Percentiles rank a stretch among this genome's conserved stretches.
phyloP scores from a whole-genome alignment of 495 filamentous ascomycete species.

The Penicillium soppii region DNA sequence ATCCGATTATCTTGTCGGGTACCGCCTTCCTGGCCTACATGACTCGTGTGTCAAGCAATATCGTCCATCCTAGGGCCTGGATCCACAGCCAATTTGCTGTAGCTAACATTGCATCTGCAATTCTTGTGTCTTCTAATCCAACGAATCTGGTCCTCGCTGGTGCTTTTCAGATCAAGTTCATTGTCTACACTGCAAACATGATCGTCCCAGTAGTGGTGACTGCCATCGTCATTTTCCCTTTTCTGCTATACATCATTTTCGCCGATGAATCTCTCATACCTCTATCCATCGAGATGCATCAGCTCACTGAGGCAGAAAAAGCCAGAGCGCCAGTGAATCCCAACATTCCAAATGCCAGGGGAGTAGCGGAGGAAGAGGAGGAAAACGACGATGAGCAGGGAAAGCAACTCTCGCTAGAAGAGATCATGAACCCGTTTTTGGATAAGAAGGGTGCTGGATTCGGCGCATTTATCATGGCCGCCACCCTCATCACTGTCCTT shows the following conservation, averaged over 20 bases:
- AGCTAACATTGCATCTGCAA: constrained; percentile 66
- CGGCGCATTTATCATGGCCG: constrained; percentile 59
- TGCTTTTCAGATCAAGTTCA: constrained; percentile 65
- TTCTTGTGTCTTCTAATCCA: constrained; percentile 69
- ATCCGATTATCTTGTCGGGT: constrained; percentile 67
- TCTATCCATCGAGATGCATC: constrained; percentile 60
- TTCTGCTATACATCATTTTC: constrained; percentile 64
- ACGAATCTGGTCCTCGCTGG: constrained; percentile 71
- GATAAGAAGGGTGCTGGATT: constrained; percentile 62
- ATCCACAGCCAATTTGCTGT: constrained; percentile 67
- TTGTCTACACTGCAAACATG: constrained; percentile 67
- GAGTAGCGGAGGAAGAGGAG: constrained; percentile 54
- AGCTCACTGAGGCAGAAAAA: constrained; percentile 52
- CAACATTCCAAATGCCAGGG: constrained; percentile 61
- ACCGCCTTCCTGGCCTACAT: constrained; percentile 71
- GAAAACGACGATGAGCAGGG: constrained; percentile 31
- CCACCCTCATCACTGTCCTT: constrained; percentile 57
- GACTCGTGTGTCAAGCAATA: constrained; percentile 68
- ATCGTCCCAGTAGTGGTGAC: constrained; percentile 65
- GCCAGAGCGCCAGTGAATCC: constrained; percentile 60
- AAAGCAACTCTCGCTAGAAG: constrained; percentile 58
- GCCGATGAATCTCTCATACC: constrained; percentile 61
- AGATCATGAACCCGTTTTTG: constrained; percentile 70
- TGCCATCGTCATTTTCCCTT: constrained; percentile 61
- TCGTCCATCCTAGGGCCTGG: constrained; percentile 64